Conservation (phyloP, 257 asterid genomes). For the Linaria vulgaris region DNA sequence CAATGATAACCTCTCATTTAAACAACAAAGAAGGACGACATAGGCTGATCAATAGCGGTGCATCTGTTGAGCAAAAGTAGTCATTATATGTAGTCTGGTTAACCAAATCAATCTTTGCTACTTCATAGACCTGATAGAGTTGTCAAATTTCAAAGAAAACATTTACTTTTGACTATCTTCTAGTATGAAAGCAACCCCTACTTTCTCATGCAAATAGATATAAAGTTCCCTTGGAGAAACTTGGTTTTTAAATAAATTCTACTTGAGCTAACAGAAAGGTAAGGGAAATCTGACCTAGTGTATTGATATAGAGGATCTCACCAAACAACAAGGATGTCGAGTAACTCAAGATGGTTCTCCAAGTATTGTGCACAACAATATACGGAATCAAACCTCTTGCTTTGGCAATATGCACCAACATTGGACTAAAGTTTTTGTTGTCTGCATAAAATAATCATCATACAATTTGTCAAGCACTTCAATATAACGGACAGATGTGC, state of each 20-base stretch:
- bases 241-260: constrained; percentile 2
- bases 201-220: neutral
- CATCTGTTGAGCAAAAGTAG: constrained; percentile 12
- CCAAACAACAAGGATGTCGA: constrained; percentile 96
- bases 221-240: neutral
- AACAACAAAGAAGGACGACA: neutral
- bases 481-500: constrained; percentile 21
- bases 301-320: constrained; percentile 36
- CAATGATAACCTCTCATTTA: neutral
- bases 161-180: neutral
- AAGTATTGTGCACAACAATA: constrained; percentile 73
- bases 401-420: constrained; percentile 92
- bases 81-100: constrained; percentile 18
- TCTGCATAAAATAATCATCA: constrained; percentile 43
- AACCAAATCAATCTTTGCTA: constrained; percentile 5
- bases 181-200: neutral
- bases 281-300: constrained; percentile 4
- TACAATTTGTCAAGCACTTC: constrained; percentile 30
- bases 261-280: constrained; percentile 7
- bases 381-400: constrained; percentile 74
- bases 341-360: constrained; percentile 92
- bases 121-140: neutral
- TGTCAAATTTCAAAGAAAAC: constrained; percentile 12
- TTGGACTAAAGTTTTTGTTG: constrained; percentile 83
- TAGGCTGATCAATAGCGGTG: neutral